Evolutionary conservation across 352 stramenopile species (phyloP).

Genomic region (Pythium grandisporangium): DNA sequence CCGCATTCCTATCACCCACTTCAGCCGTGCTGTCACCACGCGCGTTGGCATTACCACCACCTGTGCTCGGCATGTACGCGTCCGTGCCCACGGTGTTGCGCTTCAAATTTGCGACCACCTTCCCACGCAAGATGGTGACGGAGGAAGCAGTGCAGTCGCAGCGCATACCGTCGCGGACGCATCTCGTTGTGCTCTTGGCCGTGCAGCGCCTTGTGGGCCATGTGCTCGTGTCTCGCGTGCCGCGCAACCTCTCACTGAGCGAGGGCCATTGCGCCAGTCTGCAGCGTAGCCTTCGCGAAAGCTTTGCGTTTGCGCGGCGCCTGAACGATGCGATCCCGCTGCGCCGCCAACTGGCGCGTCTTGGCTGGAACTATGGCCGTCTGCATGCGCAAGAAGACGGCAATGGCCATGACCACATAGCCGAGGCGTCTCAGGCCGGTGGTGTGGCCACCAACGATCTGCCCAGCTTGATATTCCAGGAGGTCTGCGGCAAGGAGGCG

Average conservation of each 20-base stretch:
- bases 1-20: too few species aligned
- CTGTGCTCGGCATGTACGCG: constrained; percentile 64
- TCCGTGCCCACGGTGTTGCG: constrained; percentile 31
- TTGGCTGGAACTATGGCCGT: constrained; percentile 44
- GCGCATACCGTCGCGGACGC: constrained; percentile 47
- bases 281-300: constrained; percentile 48
- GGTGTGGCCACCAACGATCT: too few species aligned
- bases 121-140: constrained; percentile 46
- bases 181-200: constrained; percentile 57
- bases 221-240: constrained; percentile 41
- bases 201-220: constrained; percentile 58
- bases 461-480: constrained; percentile 58
- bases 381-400: constrained; percentile 17
- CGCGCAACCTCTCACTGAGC: constrained; percentile 35
- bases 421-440: too few species aligned
- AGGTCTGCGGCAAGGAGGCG: constrained; percentile 69
- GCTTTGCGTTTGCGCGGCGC: constrained; percentile 58
- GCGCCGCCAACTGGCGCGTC: constrained; percentile 29
- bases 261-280: constrained; percentile 45
- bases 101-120: constrained; percentile 42
- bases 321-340: constrained; percentile 60
- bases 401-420: too few species aligned
- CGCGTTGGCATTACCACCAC: neutral
- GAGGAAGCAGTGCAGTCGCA: constrained; percentile 47
- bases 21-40: neutral